A percentile compares a stretch with the other conserved stretches of the same genome.
Conservation (phyloP, 2,329 filamentous ascomycete genomes). For the Curvularia eragrostidis region DNA sequence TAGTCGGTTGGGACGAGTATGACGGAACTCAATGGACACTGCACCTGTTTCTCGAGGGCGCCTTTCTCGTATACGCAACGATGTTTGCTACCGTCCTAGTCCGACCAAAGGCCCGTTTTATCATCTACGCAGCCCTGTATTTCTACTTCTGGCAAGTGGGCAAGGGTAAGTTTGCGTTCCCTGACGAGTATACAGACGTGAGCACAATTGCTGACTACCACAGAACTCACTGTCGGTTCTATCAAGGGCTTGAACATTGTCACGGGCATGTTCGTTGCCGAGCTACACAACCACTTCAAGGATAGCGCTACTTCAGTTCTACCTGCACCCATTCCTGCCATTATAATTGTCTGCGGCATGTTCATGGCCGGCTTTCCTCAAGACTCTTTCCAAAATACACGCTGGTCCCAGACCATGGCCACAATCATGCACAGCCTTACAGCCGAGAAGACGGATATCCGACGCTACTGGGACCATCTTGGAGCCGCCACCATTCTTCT, state of each 20-base stretch:
- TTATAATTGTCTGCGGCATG: conserved; percentile 61
- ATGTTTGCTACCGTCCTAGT: conserved; percentile 52
- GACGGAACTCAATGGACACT: conserved; percentile 55
- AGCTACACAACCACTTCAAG: conserved; percentile 61
- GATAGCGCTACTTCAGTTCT: conserved; percentile 58
- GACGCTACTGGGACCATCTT: conserved; percentile 59
- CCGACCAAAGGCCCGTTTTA: conserved; percentile 45
- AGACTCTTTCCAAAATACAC: conserved; percentile 59
- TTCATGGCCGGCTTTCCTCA: conserved; percentile 68
- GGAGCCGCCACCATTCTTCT: conserved; percentile 59
- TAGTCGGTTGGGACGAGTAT: conserved; percentile 50
- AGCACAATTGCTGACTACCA: conserved; percentile 25
- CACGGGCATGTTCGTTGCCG: conserved; percentile 67
- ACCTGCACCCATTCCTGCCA: conserved; percentile 58
- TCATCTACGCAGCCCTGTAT: conserved; percentile 49
- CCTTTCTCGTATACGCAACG: conserved; percentile 53
- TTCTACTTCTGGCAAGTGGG: conserved; percentile 50
- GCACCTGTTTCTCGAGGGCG: conserved; percentile 52
- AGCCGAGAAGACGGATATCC: conserved; percentile 56
- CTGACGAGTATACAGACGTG: too few species aligned
- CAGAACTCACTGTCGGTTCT: conserved; percentile 43
- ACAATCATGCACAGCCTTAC: conserved; percentile 55
- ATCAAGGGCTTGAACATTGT: conserved; percentile 64
- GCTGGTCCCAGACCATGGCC: conserved; percentile 61
- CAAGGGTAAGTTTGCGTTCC: conserved; percentile 34